Conservation (phyloP, 169 alveolate genomes). For the Plasmodium chabaudi region DNA sequence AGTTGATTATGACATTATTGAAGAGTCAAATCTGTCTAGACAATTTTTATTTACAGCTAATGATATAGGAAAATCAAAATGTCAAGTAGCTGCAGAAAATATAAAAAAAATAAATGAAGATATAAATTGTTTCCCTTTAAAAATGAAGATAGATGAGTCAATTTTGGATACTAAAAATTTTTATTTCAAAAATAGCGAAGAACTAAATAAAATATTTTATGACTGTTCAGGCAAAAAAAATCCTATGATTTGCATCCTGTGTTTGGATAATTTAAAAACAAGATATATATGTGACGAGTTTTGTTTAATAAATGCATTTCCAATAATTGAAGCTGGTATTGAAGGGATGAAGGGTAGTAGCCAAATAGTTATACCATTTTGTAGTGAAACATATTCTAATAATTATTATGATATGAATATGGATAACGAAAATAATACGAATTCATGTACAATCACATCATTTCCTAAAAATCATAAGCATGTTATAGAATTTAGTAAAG, state of each 20-base stretch:
- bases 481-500: constrained; percentile 49
- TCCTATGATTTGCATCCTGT: constrained; percentile 48
- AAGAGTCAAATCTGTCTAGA: constrained; percentile 96
- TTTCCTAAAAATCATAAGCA: constrained; percentile 70
- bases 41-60: constrained; percentile 93
- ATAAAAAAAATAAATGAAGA: constrained; percentile 41
- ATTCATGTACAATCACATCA: constrained; percentile 67
- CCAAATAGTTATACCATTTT: constrained; percentile 52
- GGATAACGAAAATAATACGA: constrained; percentile 8
- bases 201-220: neutral
- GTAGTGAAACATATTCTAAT: constrained; percentile 54
- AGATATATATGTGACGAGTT: constrained; percentile 38
- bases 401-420: neutral
- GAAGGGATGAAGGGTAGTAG: constrained; percentile 75
- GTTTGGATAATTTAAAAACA: constrained; percentile 63
- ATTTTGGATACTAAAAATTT: constrained; percentile 9
- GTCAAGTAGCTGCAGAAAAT: constrained; percentile 68
- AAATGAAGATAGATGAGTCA: constrained; percentile 54
- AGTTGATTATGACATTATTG: constrained; percentile 98
- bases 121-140: constrained; percentile 30
- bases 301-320: constrained; percentile 51
- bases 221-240: constrained; percentile 5
- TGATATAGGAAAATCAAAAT: constrained; percentile 55
- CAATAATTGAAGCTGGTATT: constrained; percentile 62
- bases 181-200: neutral